A percentile compares a stretch with the other conserved stretches of the same genome.
Conservation (phyloP, 805 yeast genomes). For the Yarrowia divulgata region DNA sequence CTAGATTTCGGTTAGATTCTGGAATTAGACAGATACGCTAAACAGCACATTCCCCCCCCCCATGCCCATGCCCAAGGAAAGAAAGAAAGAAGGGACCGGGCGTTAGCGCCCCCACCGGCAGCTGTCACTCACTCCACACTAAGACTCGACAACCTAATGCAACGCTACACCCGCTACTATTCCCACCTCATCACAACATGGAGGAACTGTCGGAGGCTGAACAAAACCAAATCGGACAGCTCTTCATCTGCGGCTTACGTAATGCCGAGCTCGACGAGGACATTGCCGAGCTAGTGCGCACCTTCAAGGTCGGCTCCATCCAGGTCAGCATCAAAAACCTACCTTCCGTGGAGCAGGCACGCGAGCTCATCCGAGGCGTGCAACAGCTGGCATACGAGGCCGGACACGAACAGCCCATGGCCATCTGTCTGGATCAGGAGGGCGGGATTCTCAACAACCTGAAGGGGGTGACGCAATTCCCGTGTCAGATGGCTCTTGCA, state of each 20-base stretch:
- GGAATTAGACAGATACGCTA: background rate
- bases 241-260: conserved; percentile 41
- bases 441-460: conserved; percentile 23
- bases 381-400: conserved; percentile 60
- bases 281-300: conserved; percentile 40
- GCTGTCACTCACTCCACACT: background rate
- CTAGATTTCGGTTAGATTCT: background rate
- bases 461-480: conserved; percentile 29
- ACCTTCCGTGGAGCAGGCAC: conserved; percentile 57
- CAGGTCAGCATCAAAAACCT: conserved; percentile 62
- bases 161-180: conserved; percentile 28
- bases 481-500: conserved; percentile 25
- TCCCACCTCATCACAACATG: conserved; percentile 42
- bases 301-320: conserved; percentile 59
- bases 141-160: conserved; percentile 11
- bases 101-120: too few relatives aligned
- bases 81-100: too few relatives aligned
- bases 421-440: conserved; percentile 23
- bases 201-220: conserved; percentile 44
- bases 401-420: conserved; percentile 55
- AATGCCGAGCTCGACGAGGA: conserved; percentile 42
- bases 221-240: conserved; percentile 26
- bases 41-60: background rate
- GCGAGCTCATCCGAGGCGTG: conserved; percentile 55
- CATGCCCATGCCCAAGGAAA: too few relatives aligned